Conservation (phyloP, 495 filamentous ascomycete species). For the Daldinia bambusicola region DNA sequence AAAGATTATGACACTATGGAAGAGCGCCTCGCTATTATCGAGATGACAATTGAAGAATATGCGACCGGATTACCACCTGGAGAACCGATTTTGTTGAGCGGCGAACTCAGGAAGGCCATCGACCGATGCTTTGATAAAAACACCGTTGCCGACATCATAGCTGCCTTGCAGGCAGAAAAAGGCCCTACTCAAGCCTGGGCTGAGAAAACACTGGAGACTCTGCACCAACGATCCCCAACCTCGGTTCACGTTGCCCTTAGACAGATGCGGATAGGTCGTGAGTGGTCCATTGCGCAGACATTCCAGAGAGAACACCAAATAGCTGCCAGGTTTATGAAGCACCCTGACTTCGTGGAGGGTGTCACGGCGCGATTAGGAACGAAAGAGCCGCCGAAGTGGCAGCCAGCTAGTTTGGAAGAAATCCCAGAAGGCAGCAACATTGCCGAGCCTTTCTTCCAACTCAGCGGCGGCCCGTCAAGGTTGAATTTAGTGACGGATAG, state of each 20-base stretch:
- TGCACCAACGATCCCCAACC: constrained; percentile 81
- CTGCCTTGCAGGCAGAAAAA: constrained; percentile 69
- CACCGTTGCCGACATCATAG: constrained; percentile 74
- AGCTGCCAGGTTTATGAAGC: constrained; percentile 82
- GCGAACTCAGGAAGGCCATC: constrained; percentile 76
- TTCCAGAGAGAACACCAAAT: constrained; percentile 86
- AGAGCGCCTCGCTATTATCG: constrained; percentile 74
- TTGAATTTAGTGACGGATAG: constrained; percentile 62
- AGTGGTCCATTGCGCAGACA: constrained; percentile 82
- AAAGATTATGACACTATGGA: constrained; percentile 71
- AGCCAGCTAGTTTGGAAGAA: constrained; percentile 73
- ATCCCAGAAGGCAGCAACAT: constrained; percentile 62
- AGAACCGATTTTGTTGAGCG: constrained; percentile 70
- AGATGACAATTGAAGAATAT: constrained; percentile 92
- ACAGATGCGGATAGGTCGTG: constrained; percentile 77
- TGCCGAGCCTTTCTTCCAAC: constrained; percentile 68
- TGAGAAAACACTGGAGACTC: constrained; percentile 71
- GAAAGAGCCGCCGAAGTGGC: constrained; percentile 73
- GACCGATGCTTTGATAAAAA: constrained; percentile 81
- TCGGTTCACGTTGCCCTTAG: constrained; percentile 82
- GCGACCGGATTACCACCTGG: constrained; percentile 80
- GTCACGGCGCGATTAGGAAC: constrained; percentile 79
- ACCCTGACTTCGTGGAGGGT: constrained; percentile 88
- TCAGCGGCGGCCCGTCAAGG: constrained; percentile 48
- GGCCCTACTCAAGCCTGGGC: constrained; percentile 73